These are phyloP conservation scores for Neopestalotiopsis sp. DNA, from an alignment of 2,329 filamentous ascomycete species.

Conservation along the genomic window DNA sequence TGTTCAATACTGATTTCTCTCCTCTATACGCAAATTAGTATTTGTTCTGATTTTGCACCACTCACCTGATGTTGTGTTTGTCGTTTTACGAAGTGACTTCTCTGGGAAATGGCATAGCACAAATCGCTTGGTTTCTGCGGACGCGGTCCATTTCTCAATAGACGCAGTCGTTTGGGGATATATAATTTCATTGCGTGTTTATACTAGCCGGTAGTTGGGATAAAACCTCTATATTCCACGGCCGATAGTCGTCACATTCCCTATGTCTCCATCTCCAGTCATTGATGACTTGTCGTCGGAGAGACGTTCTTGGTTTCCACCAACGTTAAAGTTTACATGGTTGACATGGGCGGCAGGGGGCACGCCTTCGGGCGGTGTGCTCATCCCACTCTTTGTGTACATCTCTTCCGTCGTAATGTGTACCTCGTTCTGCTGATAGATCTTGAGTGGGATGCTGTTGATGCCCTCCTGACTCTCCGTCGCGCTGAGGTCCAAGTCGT, in stretches of 20 bases:
- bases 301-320: not conserved
- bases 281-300: not conserved
- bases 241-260: not conserved
- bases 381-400: not conserved
- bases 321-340: not conserved
- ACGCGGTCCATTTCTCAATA: not conserved
- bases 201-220: not conserved
- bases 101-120: not conserved
- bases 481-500: conserved; percentile 24
- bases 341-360: not conserved
- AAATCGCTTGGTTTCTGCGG: not conserved
- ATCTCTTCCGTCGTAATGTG: conserved; percentile 27
- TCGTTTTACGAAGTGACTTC: not conserved
- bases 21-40: not conserved
- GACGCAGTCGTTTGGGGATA: not conserved
- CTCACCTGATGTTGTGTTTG: not conserved
- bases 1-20: not conserved
- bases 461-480: conserved; percentile 44
- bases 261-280: not conserved
- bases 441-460: conserved; percentile 41
- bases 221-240: not conserved
- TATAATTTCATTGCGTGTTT: not conserved
- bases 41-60: not conserved
- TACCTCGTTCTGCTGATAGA: conserved; percentile 42
- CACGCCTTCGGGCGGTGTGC: not conserved